These are phyloP conservation scores for Trichomonas vaginalis DNA, from an alignment of 208 protist species.

Conservation along the genomic window DNA sequence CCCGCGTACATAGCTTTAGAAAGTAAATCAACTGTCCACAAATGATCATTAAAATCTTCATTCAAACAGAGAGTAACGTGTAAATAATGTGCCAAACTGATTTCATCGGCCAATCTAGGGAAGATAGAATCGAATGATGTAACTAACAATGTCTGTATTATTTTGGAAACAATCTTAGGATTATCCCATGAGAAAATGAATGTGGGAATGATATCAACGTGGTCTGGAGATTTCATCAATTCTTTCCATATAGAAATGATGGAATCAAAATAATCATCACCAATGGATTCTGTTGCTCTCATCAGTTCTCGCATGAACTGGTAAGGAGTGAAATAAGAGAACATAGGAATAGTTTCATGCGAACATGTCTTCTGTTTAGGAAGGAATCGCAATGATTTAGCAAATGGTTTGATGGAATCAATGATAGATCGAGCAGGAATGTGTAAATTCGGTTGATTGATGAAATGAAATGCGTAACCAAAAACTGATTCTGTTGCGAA, in stretches of 20 bases:
- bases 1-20: not conserved
- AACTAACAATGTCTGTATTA: not conserved
- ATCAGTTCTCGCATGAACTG: not conserved
- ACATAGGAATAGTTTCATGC: not conserved
- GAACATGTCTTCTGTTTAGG: not conserved
- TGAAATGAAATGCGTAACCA: not conserved
- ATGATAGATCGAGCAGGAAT: not conserved
- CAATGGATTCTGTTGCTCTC: not conserved
- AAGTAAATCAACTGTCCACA: not conserved
- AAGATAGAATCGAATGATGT: not conserved
- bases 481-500: conserved; percentile 2
- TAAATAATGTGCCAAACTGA: not conserved
- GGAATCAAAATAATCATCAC: not conserved
- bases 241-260: not conserved
- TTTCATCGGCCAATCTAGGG: not conserved
- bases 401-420: not conserved
- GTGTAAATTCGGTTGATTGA: not conserved
- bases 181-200: not conserved
- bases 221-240: not conserved
- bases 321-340: not conserved
- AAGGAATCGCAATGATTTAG: not conserved
- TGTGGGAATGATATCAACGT: not conserved
- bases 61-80: not conserved
- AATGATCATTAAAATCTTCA: not conserved
- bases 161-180: not conserved